Base-by-base conservation (phyloP, 306 rosid species). In the Hippophae tibetana region DNA sequence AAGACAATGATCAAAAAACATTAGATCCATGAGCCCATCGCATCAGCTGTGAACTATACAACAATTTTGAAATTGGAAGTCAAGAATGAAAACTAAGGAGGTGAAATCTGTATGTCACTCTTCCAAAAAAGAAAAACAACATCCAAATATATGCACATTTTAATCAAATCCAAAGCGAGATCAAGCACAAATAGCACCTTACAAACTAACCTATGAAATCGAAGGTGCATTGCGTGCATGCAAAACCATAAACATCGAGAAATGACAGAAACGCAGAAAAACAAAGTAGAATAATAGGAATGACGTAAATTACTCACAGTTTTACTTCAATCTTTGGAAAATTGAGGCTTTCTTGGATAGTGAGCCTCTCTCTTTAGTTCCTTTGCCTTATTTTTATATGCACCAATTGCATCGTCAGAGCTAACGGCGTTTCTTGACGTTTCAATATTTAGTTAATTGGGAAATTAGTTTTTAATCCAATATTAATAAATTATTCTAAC, bases 361-460 rank as follows among this genome's bases (percentile, higher is more conserved):
- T 8, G 41, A 10, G 13, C 1, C 38, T 40, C 49, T 9, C 60
- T 43, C 13, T 41, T 12, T 12, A 38, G 48, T 40, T 48, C 53
- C 31, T 56, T 51, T 10, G 52, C 58, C 73, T 59, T 55, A 46
- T 6, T 72, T 78, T 68, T 70, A 83, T 81, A 80, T 56, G 42
- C 57, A 27, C 41, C 38, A 31, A 11, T 18, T 43, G 67, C 55
- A 62, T 64, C 81, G 87, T 89, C 86, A 81, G 84, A 78, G 57
- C 63, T 69, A 67, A 69, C 93, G 79, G 75, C 89, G 89, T 76
- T 71, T 63, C 58, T 60, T 86, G 56, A 84, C 92, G 86, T 65
- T n/a, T 10, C 9, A 6, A 6, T 43, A 9, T 14, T 31, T 48
- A 31, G 7, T 50, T 43, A 44, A 54, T 25, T 27, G 31, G 3